Evolutionary conservation across 768 basidiomycete species (phyloP), one percentile per base, ranked within the genome.

Genomic region (Suillus brevipes): DNA sequence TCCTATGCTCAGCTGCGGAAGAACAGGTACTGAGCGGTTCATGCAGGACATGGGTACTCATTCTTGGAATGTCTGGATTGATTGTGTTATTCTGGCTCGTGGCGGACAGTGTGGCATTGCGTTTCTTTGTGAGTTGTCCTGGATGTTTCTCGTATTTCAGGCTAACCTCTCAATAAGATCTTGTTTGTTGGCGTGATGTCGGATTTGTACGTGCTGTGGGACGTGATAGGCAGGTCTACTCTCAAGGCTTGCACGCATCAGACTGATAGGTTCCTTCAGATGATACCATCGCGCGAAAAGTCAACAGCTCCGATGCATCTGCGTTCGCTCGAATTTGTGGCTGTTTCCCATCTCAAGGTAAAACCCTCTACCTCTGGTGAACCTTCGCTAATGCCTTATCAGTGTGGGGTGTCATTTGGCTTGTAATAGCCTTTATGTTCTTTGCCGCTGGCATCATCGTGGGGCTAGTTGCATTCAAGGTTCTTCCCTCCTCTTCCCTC

Each of bases 371-470:
- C 20, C 4, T 55, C 8, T 34, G 43, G 34, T 23, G 20, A 7
- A 36, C 18, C 59, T 28, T 14, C 23, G 16, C 61, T 66, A 42
- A 68, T 28, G 63, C 56, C 20, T 60, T 47, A 43, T 9, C 66
- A 92, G 93, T 92, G 0, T 94, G 93, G 94, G 94, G 94, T 40
- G 86, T 95, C 61, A 83, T 96, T 59, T 96, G 95, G 95, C 85
- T 94, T 43, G 75, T 95, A 68, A 74, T 87, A 37, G 89, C 92
- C 0, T 82, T 91, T 62, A 66, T 83, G 9, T 95, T 91, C 79
- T 94, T 96, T 70, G 88, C 84, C 8, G 76, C 84, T 3, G 93
- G 91, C 0, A 75, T 96, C 60, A 78, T 96, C 25, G 87, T 95
- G 28, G 92, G 95, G 23, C 73, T 95, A 3, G 87, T 85, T 31